These are phyloP conservation scores for Coemansia sp. DNA, from an alignment of 192 early-diverging fungal genomes.

Conservation along the genomic window DNA sequence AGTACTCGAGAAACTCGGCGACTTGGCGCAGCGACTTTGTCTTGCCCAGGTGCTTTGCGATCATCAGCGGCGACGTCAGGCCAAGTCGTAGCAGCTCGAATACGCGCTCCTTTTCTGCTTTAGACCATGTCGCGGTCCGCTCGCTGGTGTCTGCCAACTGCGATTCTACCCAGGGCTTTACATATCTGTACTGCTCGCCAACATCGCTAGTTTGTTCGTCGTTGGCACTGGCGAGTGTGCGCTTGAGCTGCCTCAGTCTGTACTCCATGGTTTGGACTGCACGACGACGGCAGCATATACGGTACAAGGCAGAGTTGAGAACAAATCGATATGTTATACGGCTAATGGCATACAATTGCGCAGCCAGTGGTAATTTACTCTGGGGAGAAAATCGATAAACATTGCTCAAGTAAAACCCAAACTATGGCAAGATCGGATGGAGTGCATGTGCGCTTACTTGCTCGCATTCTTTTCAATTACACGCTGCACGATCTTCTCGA, in stretches of 20 bases:
- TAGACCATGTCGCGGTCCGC: slow-evolving; percentile 26
- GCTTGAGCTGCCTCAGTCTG: slow-evolving; percentile 6
- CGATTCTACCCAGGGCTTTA: background rate
- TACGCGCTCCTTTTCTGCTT: slow-evolving; percentile 34
- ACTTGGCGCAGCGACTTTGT: slow-evolving; percentile 49
- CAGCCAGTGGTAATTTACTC: background rate
- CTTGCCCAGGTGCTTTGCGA: slow-evolving; percentile 19
- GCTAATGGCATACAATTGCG: background rate
- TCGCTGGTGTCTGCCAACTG: background rate
- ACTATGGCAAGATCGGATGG: background rate
- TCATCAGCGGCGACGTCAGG: slow-evolving; percentile 13
- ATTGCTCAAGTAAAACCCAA: background rate
- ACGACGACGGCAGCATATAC: background rate
- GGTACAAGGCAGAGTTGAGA: no score
- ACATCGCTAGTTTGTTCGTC: background rate
- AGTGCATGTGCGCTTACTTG: background rate
- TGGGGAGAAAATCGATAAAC: no score
- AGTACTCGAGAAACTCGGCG: slow-evolving; percentile 38
- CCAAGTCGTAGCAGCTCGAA: slow-evolving; percentile 16
- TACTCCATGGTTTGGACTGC: background rate
- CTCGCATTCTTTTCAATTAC: slow-evolving; percentile 34
- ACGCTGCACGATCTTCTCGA: slow-evolving; percentile 44
- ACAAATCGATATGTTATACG: background rate
- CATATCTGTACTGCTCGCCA: background rate
- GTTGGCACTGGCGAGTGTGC: background rate